These are phyloP conservation scores for Nicotiana obtusifolia DNA, from an alignment of 257 asterid genomes.

Conservation along the genomic window DNA sequence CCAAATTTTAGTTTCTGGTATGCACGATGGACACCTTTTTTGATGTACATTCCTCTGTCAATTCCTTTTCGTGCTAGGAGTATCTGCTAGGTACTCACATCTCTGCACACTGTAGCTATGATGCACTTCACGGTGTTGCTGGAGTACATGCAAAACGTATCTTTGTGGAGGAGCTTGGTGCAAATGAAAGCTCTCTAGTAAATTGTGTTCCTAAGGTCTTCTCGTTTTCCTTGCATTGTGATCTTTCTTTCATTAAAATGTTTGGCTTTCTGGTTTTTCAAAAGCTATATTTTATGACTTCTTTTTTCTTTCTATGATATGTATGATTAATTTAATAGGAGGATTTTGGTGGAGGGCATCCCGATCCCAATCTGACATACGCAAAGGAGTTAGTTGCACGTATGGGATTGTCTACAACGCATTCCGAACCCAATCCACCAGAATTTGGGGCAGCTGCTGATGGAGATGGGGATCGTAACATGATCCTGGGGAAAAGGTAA, in stretches of 20 bases:
- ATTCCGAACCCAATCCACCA: slow-evolving; percentile 68
- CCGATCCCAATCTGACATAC: slow-evolving; percentile 97
- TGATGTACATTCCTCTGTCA: not conserved
- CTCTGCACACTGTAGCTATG: slow-evolving; percentile 47
- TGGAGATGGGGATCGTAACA: slow-evolving; percentile 99
- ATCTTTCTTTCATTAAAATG: not conserved
- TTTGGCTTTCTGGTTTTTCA: not conserved
- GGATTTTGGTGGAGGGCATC: slow-evolving; percentile 99
- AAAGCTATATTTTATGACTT: not conserved
- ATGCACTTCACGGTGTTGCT: slow-evolving; percentile 97
- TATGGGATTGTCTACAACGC: slow-evolving; percentile 82
- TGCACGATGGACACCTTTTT: slow-evolving; percentile 14
- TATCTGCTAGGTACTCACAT: slow-evolving; percentile 5
- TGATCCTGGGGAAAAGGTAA: slow-evolving; percentile 93
- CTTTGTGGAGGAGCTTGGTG: slow-evolving; percentile 93
- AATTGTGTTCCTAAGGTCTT: slow-evolving; percentile 92
- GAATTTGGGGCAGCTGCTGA: slow-evolving; percentile 99
- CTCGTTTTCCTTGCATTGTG: not conserved
- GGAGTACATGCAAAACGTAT: slow-evolving; percentile 92
- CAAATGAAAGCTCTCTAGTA: slow-evolving; percentile 70
- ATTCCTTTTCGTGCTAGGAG: not conserved
- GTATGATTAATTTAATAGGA: slow-evolving; percentile 53
- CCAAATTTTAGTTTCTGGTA: slow-evolving; percentile 92
- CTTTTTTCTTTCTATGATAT: not conserved
- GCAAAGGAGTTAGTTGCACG: slow-evolving; percentile 95